Percentiles rank a stretch among this genome's conserved stretches.
These are phyloP conservation scores for Mucor sp. DNA, from an alignment of 371 early-diverging fungal genomes.

Conservation along the genomic window DNA sequence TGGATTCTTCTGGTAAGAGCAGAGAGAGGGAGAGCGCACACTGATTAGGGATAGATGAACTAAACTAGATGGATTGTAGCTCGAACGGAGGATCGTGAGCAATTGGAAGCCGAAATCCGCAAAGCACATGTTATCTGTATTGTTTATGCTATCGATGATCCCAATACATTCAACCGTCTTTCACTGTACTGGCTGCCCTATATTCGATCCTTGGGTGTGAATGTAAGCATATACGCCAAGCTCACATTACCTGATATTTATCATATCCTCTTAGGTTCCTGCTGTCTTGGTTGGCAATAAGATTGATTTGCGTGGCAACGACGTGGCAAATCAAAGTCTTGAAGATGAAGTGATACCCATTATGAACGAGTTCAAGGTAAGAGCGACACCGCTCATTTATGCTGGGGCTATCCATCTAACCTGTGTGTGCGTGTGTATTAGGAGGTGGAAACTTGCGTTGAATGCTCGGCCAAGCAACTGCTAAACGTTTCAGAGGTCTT, in stretches of 20 bases:
- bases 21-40: neutral
- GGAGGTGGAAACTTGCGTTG: slow-evolving; percentile 98
- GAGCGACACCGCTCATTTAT: neutral
- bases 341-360: slow-evolving; percentile 94
- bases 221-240: slow-evolving; percentile 52
- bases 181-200: slow-evolving; percentile 92
- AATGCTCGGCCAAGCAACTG: slow-evolving; percentile 94
- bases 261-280: slow-evolving; percentile 67
- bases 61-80: slow-evolving; percentile 46
- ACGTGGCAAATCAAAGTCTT: slow-evolving; percentile 77
- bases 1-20: slow-evolving; percentile 85
- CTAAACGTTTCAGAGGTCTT: slow-evolving; percentile 97
- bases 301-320: slow-evolving; percentile 86
- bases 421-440: slow-evolving; percentile 17
- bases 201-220: slow-evolving; percentile 87
- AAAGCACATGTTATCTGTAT: slow-evolving; percentile 97
- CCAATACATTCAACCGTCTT: slow-evolving; percentile 80
- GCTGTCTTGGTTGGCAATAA: slow-evolving; percentile 97
- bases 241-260: neutral
- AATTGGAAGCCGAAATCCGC: slow-evolving; percentile 87
- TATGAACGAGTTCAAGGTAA: slow-evolving; percentile 95
- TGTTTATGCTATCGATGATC: slow-evolving; percentile 89
- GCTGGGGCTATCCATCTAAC: neutral
- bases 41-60: neutral
- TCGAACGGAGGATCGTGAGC: slow-evolving; percentile 84